phyloP scores from a whole-genome alignment of 352 stramenopile genomes.

The Globisporangium nodosum region DNA sequence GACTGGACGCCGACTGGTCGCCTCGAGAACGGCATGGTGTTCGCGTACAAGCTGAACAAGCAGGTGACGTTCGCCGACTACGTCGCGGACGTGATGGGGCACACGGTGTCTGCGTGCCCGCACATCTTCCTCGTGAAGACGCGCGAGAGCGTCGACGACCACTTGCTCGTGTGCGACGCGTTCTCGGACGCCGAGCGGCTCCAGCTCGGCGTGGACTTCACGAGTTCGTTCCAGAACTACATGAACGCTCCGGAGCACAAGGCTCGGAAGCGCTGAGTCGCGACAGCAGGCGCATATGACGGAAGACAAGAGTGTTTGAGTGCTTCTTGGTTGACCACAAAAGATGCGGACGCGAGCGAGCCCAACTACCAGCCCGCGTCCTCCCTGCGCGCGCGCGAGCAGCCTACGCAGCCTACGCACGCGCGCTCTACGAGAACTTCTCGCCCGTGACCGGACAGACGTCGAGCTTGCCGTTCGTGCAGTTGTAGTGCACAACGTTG shows the following conservation, averaged over 20 bases:
- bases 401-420: not conserved
- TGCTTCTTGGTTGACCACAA: not conserved
- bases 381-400: not conserved
- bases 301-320: not conserved
- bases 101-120: conserved; percentile 46
- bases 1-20: conserved; percentile 40
- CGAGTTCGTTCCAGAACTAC: conserved; percentile 25
- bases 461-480: conserved; percentile 79
- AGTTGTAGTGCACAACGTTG: conserved; percentile 87
- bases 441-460: conserved; percentile 78
- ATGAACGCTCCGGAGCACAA: conserved; percentile 11
- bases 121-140: conserved; percentile 63
- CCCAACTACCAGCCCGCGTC: not conserved
- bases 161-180: conserved; percentile 60
- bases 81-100: conserved; percentile 36
- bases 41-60: conserved; percentile 39
- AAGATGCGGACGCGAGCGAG: not conserved
- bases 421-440: conserved; percentile 56
- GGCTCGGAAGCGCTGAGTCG: conserved; percentile 2
- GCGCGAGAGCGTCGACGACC: conserved; percentile 61
- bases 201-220: conserved; percentile 26
- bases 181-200: conserved; percentile 55
- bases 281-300: not conserved
- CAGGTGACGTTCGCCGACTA: conserved; percentile 58
- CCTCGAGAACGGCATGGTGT: conserved; percentile 55